Conservation (phyloP, 139 green algal genomes). For the Limnomonas spitsbergensis region DNA sequence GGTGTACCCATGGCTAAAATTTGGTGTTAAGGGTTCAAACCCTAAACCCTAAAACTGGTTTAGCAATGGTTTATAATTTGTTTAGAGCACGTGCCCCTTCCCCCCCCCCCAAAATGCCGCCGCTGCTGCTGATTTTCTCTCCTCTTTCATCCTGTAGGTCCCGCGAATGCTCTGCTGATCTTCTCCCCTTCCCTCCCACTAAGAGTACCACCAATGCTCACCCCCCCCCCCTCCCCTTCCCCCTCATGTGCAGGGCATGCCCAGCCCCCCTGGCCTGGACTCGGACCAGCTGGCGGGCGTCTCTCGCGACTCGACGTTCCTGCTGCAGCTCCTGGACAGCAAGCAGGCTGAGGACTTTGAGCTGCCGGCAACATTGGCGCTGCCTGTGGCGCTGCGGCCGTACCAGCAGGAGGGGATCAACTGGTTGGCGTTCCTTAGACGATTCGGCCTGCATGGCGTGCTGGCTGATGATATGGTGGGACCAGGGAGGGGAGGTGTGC, state of each 20-base stretch:
- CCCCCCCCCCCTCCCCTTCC: neutral
- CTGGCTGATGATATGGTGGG: conserved; percentile 94
- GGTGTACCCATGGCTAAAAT: too few relatives aligned
- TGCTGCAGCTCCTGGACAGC: conserved; percentile 90
- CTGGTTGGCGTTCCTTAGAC: conserved; percentile 95
- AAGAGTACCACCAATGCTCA: neutral
- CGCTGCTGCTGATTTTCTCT: too few relatives aligned
- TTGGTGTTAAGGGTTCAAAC: too few relatives aligned
- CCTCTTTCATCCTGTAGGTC: too few relatives aligned
- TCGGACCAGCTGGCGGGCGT: conserved; percentile 41
- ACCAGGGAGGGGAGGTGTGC: too few relatives aligned
- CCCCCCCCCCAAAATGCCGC: too few relatives aligned
- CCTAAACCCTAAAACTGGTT: too few relatives aligned
- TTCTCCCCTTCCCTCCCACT: too few relatives aligned
- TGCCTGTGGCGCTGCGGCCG: conserved; percentile 63
- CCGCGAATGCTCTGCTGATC: too few relatives aligned
- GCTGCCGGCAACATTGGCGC: conserved; percentile 46
- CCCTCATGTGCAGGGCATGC: conserved; percentile 45
- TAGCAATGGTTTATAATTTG: too few relatives aligned
- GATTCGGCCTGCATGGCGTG: conserved; percentile 90
- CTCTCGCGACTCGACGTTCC: conserved; percentile 67
- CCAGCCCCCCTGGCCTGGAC: conserved; percentile 61
- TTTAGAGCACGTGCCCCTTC: too few relatives aligned
- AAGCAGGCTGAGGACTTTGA: conserved; percentile 62
- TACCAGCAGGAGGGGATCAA: conserved; percentile 96